Conservation (phyloP, 1,139 yeast genomes). For the Kodamaea fungicola region DNA sequence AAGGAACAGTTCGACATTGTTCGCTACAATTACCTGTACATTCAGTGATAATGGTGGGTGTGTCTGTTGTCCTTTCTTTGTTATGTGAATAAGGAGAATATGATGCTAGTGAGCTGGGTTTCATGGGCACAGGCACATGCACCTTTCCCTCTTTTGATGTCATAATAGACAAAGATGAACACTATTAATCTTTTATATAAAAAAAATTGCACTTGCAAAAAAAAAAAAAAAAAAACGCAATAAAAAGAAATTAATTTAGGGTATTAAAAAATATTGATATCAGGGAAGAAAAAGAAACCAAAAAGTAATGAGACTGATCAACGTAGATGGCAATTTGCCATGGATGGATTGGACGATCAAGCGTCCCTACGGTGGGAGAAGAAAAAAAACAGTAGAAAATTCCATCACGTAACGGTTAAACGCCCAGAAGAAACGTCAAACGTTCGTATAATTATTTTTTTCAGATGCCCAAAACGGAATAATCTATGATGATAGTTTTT, state of each 20-base stretch:
- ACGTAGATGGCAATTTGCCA: not conserved
- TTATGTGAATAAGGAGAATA: conserved; percentile 3
- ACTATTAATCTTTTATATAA: not conserved
- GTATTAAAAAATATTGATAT: not conserved
- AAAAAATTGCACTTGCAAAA: not conserved
- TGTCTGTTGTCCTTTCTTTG: not conserved
- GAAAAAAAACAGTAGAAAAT: not conserved
- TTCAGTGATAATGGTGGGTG: conserved; percentile 1
- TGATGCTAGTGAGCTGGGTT: conserved; percentile 11
- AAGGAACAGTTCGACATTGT: conserved; percentile 3
- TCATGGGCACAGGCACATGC: conserved; percentile 12
- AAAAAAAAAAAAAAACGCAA: not conserved
- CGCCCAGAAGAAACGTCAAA: too few species aligned
- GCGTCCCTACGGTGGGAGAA: not conserved
- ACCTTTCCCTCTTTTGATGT: too few species aligned
- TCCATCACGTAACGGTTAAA: not conserved
- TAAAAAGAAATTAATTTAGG: not conserved
- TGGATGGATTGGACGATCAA: not conserved
- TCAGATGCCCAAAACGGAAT: too few species aligned
- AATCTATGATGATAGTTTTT: too few species aligned
- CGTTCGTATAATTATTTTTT: too few species aligned
- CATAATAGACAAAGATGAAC: too few species aligned
- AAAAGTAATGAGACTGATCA: not conserved
- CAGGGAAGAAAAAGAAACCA: conserved; percentile 1
- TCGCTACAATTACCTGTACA: not conserved